Percentiles rank a stretch among this genome's conserved stretches.
Conservation (phyloP, 2,329 filamentous ascomycete species). For the Exophiala calicioides region DNA sequence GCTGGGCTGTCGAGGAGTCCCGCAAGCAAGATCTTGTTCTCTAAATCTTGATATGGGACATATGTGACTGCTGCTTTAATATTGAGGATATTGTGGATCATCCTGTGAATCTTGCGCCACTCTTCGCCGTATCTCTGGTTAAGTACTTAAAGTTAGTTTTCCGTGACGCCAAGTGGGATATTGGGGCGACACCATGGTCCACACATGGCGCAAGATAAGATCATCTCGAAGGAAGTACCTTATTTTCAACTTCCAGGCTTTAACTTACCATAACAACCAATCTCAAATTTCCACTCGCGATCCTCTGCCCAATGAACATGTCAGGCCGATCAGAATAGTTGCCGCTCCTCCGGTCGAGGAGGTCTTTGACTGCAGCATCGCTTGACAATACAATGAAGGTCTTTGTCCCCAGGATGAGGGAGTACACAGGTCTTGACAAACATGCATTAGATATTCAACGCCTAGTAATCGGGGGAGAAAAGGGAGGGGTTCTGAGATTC, state of each 20-base stretch:
- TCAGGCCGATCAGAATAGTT: conserved; percentile 54
- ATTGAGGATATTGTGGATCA: conserved; percentile 31
- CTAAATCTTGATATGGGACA: conserved; percentile 26
- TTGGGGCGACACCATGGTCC: too few relatives aligned
- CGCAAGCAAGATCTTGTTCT: conserved; percentile 22
- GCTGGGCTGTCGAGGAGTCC: conserved; percentile 13
- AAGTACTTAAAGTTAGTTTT: too few relatives aligned
- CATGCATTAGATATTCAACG: too few relatives aligned
- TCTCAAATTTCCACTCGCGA: conserved; percentile 25
- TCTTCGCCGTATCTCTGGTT: too few relatives aligned
- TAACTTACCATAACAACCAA: conserved; percentile 28
- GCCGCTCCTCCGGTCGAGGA: conserved; percentile 50
- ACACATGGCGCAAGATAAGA: conserved; percentile 21
- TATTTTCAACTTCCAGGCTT: neutral
- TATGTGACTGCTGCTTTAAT: conserved; percentile 25
- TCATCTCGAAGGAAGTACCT: neutral
- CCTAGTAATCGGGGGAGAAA: too few relatives aligned
- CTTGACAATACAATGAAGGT: conserved; percentile 51
- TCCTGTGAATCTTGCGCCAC: conserved; percentile 26
- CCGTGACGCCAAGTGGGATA: too few relatives aligned
- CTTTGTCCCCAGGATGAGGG: conserved; percentile 52
- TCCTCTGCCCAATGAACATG: conserved; percentile 46
- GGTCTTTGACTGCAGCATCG: conserved; percentile 50
- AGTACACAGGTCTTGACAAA: conserved; percentile 52
- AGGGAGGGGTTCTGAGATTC: too few relatives aligned